Evolutionary conservation across 108 stramenopile species (phyloP), one percentile per base, ranked within the genome.

Genomic region (Schizochytrium sp.): DNA sequence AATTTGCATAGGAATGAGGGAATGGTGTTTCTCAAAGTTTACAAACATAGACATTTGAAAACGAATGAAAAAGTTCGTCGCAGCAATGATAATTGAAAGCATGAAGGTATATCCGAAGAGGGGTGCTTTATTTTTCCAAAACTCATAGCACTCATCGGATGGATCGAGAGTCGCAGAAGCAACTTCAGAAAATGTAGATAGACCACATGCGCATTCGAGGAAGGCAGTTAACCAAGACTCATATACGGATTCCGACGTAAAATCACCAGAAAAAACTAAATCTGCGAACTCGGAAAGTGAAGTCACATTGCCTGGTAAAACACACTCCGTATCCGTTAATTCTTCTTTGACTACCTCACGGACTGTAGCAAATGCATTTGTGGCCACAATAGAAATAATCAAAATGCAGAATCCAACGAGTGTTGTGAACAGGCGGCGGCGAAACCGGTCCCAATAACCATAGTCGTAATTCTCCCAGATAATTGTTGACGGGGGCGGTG

Each of bases 401-500:
- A 89, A 55, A 44, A 92, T 12, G 13, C 69, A 42, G 40, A 47
- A 88, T 17, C 91, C 13, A 4, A 93, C 0, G 17, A 92, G 5
- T 12, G 76, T 50, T 42, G 90, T 7, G 61, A 90, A 4, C 38
- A 73, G 28, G 55, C 61, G 56, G 13, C 92, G 90, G 38, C 88
- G 28, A 3, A 90, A 45, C 38, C 89, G 89, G 45, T 91, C 57
- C 50, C 28, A 28, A 49, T 72, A 76, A 17, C 72, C 88, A 12
- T 87, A 90, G 56, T 46, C 90, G 57, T 61, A 89, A 89, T 93
- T 92, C 57, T 93, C 93, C 93, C 93, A 93, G 10, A 93, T 41
- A 19, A 93, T 93, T 5, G 90, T 91, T 45, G 92, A 92, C 40
- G 93, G 93, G 61, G 93, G 93, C 5, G 93, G 91, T 8, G 93